Evolutionary conservation across 345 rosid genomes (phyloP).

Genomic region (Odontarrhena argentea): DNA sequence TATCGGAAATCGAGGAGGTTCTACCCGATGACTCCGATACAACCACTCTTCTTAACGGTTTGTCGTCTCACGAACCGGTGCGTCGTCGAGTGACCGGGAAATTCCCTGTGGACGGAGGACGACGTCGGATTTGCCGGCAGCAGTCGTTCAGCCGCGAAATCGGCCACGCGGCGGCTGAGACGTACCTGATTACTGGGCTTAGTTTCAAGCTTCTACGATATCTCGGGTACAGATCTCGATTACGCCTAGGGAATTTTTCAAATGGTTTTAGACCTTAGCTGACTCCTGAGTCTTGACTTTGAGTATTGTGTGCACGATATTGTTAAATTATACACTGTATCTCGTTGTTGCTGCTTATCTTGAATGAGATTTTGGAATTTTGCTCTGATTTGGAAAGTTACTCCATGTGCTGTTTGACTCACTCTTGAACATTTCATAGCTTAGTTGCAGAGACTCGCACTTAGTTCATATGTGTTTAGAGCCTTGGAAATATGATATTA

Average conservation of each 20-base stretch:
- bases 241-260: slow-evolving; percentile 1
- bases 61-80: slow-evolving; percentile 22
- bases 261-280: not conserved
- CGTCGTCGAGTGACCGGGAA: slow-evolving; percentile 47
- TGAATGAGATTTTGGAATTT: slow-evolving; percentile 5
- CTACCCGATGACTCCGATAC: slow-evolving; percentile 22
- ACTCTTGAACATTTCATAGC: slow-evolving; percentile 3
- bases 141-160: slow-evolving; percentile 58
- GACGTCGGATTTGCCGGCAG: slow-evolving; percentile 47
- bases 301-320: slow-evolving; percentile 12
- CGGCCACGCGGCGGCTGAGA: slow-evolving; percentile 82
- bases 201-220: slow-evolving; percentile 69
- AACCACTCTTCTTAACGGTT: slow-evolving; percentile 22
- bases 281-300: too few relatives aligned
- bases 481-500: not conserved
- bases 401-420: slow-evolving; percentile 15
- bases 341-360: too few relatives aligned
- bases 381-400: slow-evolving; percentile 10
- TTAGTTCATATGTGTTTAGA: slow-evolving; percentile 15
- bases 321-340: not conserved
- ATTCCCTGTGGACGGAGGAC: slow-evolving; percentile 22
- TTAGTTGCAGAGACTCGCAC: not conserved
- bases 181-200: slow-evolving; percentile 68
- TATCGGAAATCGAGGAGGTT: slow-evolving; percentile 41
- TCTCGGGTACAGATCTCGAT: slow-evolving; percentile 65